Conservation (phyloP, 164 flowering plant genomes). For the Vitis amurensis region DNA sequence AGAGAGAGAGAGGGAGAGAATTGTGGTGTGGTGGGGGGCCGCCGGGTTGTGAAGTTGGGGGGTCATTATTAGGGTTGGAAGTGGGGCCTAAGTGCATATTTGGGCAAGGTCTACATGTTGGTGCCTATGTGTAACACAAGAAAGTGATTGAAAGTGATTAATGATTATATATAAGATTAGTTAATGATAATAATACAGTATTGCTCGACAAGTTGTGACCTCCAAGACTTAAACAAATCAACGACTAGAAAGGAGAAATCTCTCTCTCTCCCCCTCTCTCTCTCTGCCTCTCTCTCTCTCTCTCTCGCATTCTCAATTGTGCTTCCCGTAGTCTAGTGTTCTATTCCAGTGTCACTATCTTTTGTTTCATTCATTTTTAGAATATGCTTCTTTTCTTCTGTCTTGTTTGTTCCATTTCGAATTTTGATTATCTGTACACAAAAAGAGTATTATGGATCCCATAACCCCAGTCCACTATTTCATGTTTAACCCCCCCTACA, state of each 20-base stretch:
- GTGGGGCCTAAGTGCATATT: slow-evolving; percentile 32
- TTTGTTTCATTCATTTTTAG: slow-evolving; percentile 33
- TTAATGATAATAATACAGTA: slow-evolving; percentile 25
- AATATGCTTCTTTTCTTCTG: slow-evolving; percentile 15
- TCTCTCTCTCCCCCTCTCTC: slow-evolving; percentile 16
- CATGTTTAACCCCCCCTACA: not conserved
- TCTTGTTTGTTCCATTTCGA: not conserved
- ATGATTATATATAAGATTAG: slow-evolving; percentile 26
- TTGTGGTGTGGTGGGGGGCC: too few relatives aligned
- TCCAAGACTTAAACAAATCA: slow-evolving; percentile 20
- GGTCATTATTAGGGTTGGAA: slow-evolving; percentile 24
- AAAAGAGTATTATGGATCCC: not conserved
- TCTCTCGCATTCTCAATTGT: slow-evolving; percentile 8
- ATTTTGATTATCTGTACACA: slow-evolving; percentile 17
- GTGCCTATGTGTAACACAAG: slow-evolving; percentile 40
- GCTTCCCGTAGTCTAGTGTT: slow-evolving; percentile 16
- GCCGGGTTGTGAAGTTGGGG: slow-evolving; percentile 16
- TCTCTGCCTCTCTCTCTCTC: not conserved
- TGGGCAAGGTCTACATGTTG: slow-evolving; percentile 49
- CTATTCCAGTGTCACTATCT: slow-evolving; percentile 37
- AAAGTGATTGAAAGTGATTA: slow-evolving; percentile 32
- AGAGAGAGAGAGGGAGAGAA: too few relatives aligned
- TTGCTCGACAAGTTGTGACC: slow-evolving; percentile 62
- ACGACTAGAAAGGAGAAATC: not conserved
- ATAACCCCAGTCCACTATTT: too few relatives aligned